Base-by-base conservation (phyloP, 345 rosid genomes). In the Arabidopsis arenosa region DNA sequence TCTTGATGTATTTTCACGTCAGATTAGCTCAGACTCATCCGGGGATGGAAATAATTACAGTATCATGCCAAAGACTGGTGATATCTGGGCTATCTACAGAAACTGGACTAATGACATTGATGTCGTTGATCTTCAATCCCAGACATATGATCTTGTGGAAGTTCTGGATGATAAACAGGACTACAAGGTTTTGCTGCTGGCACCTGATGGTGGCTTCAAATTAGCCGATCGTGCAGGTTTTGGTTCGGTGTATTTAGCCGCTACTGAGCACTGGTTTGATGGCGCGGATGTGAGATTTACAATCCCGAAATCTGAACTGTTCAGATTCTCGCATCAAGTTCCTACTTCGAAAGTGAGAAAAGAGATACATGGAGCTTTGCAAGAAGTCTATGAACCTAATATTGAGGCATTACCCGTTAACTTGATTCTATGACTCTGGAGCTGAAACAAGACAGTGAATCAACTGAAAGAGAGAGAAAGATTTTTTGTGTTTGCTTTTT, bases 71-170 rank as follows among this genome's bases (percentile, higher is more conserved):
- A 79, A 71, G 75, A 76, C 77, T 53, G 90, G 96, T 45, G 89
- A 87, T 79, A 80, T 80, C 28, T 90, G 97, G 92, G 93, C 86
- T 43, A 75, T 92, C 63, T 87, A 88, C 82, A 90, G 83, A 82
- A 73, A 84, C 79, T 92, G 97, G 91, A 80, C 75, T 75, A 3
- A 35, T 81, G 9, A 68, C 40, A 33, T 78, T 86, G 12, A 72
- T 43, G 55, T 23, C 32, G 7, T 75, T 79, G 41, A 85, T 84
- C 45, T 75, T 85, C 79, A 84, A 87, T 54, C 77, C 82, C 23
- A 66, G 32, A 66, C 58, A 33, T 88, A 86, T 67, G 87, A 88
- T 21, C 44, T 88, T 6, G 91, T 81, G 45, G 90, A 83, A 86
- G 86, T 89, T 45, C 58, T 82, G 6, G 83, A 82, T 68, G 75